These are phyloP conservation scores for Fusarium aywerte DNA, from an alignment of 2,329 filamentous ascomycete genomes.

Conservation along the genomic window DNA sequence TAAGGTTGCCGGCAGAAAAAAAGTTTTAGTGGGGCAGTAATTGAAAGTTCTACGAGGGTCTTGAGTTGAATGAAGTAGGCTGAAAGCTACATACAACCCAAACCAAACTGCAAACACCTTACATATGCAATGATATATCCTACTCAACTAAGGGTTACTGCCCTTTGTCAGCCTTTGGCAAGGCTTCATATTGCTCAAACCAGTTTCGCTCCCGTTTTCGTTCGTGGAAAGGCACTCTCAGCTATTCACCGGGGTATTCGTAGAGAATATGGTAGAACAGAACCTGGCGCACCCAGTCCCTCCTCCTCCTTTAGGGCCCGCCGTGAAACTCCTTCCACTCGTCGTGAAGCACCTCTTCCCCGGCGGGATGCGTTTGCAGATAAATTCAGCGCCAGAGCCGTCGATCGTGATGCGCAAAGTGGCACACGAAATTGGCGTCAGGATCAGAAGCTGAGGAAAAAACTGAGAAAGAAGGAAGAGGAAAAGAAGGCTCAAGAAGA, in stretches of 20 bases:
- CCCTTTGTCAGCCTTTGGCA: constrained; percentile 37
- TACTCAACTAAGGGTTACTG: constrained; percentile 35
- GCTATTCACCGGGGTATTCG: constrained; percentile 74
- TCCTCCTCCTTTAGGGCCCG: constrained; percentile 1
- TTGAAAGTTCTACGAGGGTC: constrained; percentile 23
- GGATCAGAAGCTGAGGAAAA: constrained; percentile 62
- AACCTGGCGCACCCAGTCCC: not conserved
- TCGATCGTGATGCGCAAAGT: constrained; percentile 25
- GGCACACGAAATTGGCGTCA: constrained; percentile 48
- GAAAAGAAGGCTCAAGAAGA: constrained; percentile 52
- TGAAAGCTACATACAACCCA: constrained; percentile 4
- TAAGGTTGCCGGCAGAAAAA: constrained; percentile 47
- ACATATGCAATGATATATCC: constrained; percentile 47
- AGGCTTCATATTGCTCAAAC: constrained; percentile 4
- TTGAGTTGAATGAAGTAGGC: not conserved
- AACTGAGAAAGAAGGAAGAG: constrained; percentile 58
- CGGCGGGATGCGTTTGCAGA: constrained; percentile 28
- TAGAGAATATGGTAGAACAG: not conserved
- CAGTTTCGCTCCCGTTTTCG: constrained; percentile 29
- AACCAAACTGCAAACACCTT: constrained; percentile 10
- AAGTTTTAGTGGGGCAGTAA: constrained; percentile 29
- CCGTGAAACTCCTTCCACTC: not conserved
- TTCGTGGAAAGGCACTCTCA: constrained; percentile 60
- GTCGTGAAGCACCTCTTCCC: constrained; percentile 7
- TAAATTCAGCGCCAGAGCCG: constrained; percentile 45